Base-by-base conservation (phyloP, 23 red algal species). In the Rhodosorus marinus region DNA sequence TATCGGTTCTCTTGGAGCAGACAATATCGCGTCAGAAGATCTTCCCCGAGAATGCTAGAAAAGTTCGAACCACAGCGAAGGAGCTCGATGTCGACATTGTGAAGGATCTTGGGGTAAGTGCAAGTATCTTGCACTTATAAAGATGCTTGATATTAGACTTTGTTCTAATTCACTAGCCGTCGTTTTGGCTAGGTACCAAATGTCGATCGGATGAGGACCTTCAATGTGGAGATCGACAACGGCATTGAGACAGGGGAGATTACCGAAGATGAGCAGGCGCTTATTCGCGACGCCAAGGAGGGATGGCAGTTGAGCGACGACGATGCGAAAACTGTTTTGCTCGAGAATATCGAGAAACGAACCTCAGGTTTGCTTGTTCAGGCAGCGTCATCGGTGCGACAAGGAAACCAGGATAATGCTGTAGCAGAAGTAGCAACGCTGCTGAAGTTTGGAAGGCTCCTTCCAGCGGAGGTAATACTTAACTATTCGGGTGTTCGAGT, bases 211-310 rank as follows among this genome's bases (percentile, higher is more conserved):
- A 45, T 30, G 26, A 71, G 69, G 22, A 26, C 81, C 20, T 98
- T 98, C 57, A 47, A 52, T 2, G 49, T 82, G 9, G 90, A 98
- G 69, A 72, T 98, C 28, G 90, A 98, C 25, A 55, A 68, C 32
- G 76, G 72, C 34, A 98, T 98, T 47, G 90, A 98, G 51, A 85
- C 41, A 55, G 90, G 90, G n/a, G 46, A 65, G 1, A 32, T 98
- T 5, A 68, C 77, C 43, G 38, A 69, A 23, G 71, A 84, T 22
- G 69, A 85, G 17, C 90, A 98, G 52, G 52, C 35, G 20, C 66
- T 80, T 9, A 54, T 98, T 26, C 8, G 49, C 5, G 72, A 84
- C 52, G 47, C 71, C 24, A 66, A 98, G 45, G 19, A 63, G 17
- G 68, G 61, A 5, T 64, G 81, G 42, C 23, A 34, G 14, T 62